Evolutionary conservation across 1,284 basidiomycete species (phyloP).

Genomic region (Trichosporon asahii): DNA sequence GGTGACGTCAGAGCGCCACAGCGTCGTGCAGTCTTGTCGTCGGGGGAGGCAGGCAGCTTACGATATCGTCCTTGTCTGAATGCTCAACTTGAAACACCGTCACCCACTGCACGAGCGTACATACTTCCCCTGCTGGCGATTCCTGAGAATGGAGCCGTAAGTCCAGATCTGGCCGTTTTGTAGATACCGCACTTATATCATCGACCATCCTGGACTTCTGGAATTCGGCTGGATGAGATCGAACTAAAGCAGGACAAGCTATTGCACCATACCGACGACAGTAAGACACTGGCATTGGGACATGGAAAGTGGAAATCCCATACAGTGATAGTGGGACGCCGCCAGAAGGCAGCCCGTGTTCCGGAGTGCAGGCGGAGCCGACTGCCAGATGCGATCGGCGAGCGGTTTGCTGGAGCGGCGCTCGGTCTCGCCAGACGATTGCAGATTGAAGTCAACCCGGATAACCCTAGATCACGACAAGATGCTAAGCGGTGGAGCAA

Average conservation of each 20-base stretch:
- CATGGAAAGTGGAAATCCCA: background rate
- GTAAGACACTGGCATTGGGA: background rate
- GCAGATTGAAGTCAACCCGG: background rate
- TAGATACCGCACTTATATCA: background rate
- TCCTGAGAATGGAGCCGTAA: constrained; percentile 1
- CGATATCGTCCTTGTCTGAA: background rate
- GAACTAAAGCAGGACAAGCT: background rate
- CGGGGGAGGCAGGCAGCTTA: background rate
- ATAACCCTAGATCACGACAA: background rate
- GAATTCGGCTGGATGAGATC: background rate
- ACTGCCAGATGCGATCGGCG: background rate
- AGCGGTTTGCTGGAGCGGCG: background rate
- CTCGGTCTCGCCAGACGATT: background rate
- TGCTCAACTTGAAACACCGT: background rate
- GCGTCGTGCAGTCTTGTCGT: background rate
- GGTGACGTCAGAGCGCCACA: background rate
- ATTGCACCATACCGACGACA: background rate
- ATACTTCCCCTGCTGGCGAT: background rate
- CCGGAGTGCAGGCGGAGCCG: background rate
- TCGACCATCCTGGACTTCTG: background rate
- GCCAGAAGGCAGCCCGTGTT: background rate
- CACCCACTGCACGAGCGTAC: background rate
- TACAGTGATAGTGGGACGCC: background rate
- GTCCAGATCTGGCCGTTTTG: background rate
- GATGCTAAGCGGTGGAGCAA: background rate